Percentiles rank a stretch among this genome's conserved stretches.
These are phyloP conservation scores for Coelastrella sp. DNA, from an alignment of 139 green algal genomes.

Conservation along the genomic window DNA sequence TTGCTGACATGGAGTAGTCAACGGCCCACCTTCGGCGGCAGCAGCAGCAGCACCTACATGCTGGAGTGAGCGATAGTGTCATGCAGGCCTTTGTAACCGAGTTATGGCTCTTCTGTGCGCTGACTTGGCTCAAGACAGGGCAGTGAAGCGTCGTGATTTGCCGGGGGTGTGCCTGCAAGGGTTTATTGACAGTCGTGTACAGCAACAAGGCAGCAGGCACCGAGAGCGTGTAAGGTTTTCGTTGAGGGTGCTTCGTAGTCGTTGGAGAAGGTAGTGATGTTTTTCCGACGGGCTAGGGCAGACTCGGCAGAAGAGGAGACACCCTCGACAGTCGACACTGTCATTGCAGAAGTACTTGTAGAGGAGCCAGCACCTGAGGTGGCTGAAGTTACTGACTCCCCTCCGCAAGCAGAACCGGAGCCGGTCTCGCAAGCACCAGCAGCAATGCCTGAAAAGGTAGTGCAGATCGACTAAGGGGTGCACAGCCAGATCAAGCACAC, in stretches of 20 bases:
- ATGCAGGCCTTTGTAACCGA: no score
- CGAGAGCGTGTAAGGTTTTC: neutral
- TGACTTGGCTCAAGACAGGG: no score
- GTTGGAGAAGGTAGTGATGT: slow-evolving; percentile 10
- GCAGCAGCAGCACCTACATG: no score
- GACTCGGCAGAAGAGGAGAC: slow-evolving; percentile 18
- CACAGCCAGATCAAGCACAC: slow-evolving; percentile 3
- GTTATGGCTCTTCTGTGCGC: no score
- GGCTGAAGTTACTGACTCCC: neutral
- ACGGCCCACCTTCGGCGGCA: no score
- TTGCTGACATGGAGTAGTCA: slow-evolving; percentile 36
- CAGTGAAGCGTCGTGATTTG: no score
- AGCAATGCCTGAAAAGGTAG: neutral
- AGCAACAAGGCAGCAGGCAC: neutral
- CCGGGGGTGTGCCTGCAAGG: no score
- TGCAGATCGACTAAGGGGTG: neutral
- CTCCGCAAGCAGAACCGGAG: neutral
- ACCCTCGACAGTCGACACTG: slow-evolving; percentile 12
- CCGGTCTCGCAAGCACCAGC: neutral
- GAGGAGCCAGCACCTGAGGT: neutral
- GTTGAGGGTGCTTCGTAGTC: neutral
- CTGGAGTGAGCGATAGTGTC: no score
- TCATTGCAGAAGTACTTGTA: slow-evolving; percentile 12
- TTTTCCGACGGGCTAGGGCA: slow-evolving; percentile 18
- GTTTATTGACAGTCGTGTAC: neutral